Percentiles rank a stretch among this genome's conserved stretches.
Conservation (phyloP, 2,329 filamentous ascomycete species). For the Myriangium duriaei region DNA sequence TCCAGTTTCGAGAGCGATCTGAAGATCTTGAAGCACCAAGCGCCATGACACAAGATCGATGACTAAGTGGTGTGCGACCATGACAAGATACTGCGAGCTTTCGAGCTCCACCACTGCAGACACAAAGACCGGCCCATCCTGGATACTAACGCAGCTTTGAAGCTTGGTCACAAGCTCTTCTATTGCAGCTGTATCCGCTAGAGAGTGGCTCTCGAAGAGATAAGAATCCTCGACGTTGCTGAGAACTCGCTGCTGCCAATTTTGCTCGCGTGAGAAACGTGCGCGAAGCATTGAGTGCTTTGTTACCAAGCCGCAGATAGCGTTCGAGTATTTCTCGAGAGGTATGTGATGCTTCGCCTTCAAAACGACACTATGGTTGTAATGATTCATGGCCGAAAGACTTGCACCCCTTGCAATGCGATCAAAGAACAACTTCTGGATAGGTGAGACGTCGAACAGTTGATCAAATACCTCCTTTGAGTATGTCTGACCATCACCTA, state of each 20-base stretch:
- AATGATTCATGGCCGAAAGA: conserved; percentile 5
- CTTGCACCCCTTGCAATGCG: not conserved
- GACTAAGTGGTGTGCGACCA: conserved; percentile 26
- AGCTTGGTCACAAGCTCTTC: conserved; percentile 7
- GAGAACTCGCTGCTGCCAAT: conserved; percentile 23
- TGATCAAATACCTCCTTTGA: not conserved
- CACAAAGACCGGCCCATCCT: conserved; percentile 27
- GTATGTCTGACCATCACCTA: not conserved
- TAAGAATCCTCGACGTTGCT: conserved; percentile 21
- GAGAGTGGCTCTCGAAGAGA: too few species aligned
- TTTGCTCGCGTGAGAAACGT: conserved; percentile 22
- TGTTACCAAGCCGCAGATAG: conserved; percentile 20
- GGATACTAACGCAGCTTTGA: conserved; percentile 19
- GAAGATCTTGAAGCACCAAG: conserved; percentile 26
- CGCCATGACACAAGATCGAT: conserved; percentile 29
- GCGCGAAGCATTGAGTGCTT: conserved; percentile 30
- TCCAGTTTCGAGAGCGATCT: too few species aligned
- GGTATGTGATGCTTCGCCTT: not conserved
- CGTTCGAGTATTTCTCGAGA: not conserved
- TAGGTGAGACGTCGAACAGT: not conserved
- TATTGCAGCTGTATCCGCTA: too few species aligned
- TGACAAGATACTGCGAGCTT: conserved; percentile 22
- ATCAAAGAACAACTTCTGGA: conserved; percentile 9
- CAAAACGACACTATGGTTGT: conserved; percentile 10
- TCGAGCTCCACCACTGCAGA: conserved; percentile 29